A percentile compares a stretch with the other conserved stretches of the same genome.
phyloP scores from a whole-genome alignment of 2,329 filamentous ascomycete species.

The Paecilomyces niveus region DNA sequence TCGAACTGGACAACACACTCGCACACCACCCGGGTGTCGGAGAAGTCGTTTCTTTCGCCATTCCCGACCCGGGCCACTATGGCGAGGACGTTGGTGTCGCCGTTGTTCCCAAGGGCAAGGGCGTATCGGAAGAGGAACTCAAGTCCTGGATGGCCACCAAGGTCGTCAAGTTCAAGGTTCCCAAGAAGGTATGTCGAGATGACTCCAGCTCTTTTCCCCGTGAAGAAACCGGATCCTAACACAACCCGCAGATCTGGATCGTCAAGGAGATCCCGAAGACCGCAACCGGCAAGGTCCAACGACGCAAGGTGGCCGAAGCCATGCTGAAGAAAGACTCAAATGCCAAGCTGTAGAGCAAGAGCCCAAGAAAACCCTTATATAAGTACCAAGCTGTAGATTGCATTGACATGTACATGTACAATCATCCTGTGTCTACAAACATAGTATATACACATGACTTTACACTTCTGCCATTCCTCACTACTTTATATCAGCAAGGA shows the following conservation, averaged over 20 bases:
- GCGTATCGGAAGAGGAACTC: slow-evolving; percentile 53
- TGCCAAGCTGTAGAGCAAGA: slow-evolving; percentile 43
- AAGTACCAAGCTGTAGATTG: not conserved
- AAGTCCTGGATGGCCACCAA: slow-evolving; percentile 62
- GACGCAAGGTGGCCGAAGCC: slow-evolving; percentile 75
- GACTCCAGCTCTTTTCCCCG: not conserved
- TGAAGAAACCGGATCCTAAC: not conserved
- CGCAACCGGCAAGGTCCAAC: slow-evolving; percentile 83
- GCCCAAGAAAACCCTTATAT: not conserved
- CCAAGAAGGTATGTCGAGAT: slow-evolving; percentile 58
- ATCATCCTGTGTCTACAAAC: not conserved
- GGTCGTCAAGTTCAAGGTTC: slow-evolving; percentile 77
- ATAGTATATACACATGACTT: not conserved
- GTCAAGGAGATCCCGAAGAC: slow-evolving; percentile 83
- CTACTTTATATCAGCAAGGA: no score
- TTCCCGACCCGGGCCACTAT: slow-evolving; percentile 68
- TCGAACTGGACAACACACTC: slow-evolving; percentile 75
- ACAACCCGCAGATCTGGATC: slow-evolving; percentile 59
- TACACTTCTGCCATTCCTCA: not conserved
- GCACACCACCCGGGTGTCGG: slow-evolving; percentile 64
- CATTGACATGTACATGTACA: no score
- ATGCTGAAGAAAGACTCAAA: slow-evolving; percentile 66
- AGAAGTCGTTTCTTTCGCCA: slow-evolving; percentile 77
- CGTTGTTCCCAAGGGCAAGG: slow-evolving; percentile 63
- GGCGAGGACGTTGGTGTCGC: slow-evolving; percentile 76